phyloP scores from a whole-genome alignment of 106 monocot species.

The Ottelia alismoides region DNA sequence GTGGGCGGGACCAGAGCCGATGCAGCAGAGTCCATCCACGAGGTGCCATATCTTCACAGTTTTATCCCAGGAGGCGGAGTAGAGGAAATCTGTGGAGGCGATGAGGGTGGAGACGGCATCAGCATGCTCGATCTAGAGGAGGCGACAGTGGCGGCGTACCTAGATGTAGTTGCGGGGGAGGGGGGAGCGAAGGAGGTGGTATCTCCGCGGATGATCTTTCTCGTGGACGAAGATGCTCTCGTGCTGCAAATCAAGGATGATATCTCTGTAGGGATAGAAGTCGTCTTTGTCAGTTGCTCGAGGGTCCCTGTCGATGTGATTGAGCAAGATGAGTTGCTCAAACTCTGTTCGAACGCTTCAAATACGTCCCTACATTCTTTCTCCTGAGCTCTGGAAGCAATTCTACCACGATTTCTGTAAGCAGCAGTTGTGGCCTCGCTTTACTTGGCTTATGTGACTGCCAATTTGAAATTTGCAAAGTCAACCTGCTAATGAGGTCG shows the following conservation, averaged over 20 bases:
- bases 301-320: conserved; percentile 10
- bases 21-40: no score
- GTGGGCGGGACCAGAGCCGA: no score
- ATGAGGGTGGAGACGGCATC: no score
- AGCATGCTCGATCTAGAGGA: no score
- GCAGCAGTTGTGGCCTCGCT: conserved; percentile 41
- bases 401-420: conserved; percentile 38
- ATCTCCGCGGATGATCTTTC: conserved; percentile 50
- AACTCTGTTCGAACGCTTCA: no score
- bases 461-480: conserved; percentile 31
- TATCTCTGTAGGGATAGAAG: conserved; percentile 55
- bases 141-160: no score
- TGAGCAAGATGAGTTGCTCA: conserved; percentile 48
- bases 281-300: conserved; percentile 35
- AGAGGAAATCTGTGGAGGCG: no score
- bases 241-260: conserved; percentile 72
- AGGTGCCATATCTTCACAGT: no score
- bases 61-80: no score
- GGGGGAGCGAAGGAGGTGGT: no score
- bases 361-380: conserved; percentile 30
- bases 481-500: conserved; percentile 30
- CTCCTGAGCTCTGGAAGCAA: conserved; percentile 23
- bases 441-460: conserved; percentile 35
- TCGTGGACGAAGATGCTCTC: conserved; percentile 66
- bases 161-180: no score